These are phyloP conservation scores for Cytospora schulzeri DNA, from an alignment of 2,329 filamentous ascomycete species.

Conservation along the genomic window DNA sequence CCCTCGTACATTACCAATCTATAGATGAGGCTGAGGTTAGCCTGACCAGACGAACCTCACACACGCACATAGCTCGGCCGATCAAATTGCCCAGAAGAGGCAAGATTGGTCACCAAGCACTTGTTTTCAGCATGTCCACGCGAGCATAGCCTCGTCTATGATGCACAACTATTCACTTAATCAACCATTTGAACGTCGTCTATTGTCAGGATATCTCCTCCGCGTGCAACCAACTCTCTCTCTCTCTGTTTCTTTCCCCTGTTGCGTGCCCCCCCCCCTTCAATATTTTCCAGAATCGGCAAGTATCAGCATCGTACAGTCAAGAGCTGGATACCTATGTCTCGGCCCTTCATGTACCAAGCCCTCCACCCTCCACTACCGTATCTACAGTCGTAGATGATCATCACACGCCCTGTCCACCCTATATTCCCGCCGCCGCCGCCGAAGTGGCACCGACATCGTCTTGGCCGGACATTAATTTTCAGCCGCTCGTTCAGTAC, in stretches of 20 bases:
- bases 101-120: neutral
- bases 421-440: neutral
- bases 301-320: slow-evolving; percentile 17
- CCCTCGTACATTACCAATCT: neutral
- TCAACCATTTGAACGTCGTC: slow-evolving; percentile 16
- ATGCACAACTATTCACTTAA: neutral
- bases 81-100: neutral
- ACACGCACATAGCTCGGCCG: too few species aligned
- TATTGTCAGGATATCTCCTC: slow-evolving; percentile 21
- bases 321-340: neutral
- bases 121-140: neutral
- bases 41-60: too few species aligned
- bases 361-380: slow-evolving; percentile 3
- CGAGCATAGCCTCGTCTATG: neutral
- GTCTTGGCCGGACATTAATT: neutral
- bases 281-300: slow-evolving; percentile 2
- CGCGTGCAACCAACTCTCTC: slow-evolving; percentile 15
- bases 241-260: too few species aligned
- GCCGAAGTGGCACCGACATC: slow-evolving; percentile 6
- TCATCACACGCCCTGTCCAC: neutral
- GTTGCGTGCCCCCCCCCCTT: neutral
- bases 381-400: neutral
- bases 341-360: neutral
- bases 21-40: neutral
- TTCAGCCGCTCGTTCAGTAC: slow-evolving; percentile 11